These are phyloP conservation scores for Chalciporus piperatus DNA, from an alignment of 768 basidiomycete species.

Conservation along the genomic window DNA sequence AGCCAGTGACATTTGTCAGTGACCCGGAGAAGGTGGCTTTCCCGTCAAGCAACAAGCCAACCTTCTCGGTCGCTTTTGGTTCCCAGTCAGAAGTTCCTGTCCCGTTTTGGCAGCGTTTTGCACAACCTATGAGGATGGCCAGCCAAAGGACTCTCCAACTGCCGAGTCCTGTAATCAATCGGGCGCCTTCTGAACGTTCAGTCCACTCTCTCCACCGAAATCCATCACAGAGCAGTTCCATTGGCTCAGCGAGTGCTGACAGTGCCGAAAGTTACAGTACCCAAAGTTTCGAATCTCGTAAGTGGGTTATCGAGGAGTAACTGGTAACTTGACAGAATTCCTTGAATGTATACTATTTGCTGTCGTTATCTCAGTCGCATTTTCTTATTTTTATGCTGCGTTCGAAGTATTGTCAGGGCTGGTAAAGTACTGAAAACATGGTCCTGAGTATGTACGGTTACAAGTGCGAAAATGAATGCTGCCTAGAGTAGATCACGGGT, in stretches of 20 bases:
- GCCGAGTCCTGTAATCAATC: conserved; percentile 36
- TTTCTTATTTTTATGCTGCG: not conserved
- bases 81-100: conserved; percentile 33
- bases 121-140: conserved; percentile 14
- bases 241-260: conserved; percentile 7
- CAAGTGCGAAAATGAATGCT: not conserved
- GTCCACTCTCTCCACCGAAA: conserved; percentile 22
- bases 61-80: conserved; percentile 44
- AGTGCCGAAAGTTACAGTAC: conserved; percentile 6
- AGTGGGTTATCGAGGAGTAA: conserved; percentile 33
- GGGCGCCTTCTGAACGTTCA: conserved; percentile 28
- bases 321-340: not conserved
- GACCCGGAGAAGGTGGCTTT: conserved; percentile 62
- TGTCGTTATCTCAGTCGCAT: not conserved
- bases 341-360: not conserved
- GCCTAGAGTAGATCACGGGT: not conserved
- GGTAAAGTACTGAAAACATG: conserved; percentile 1
- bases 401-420: not conserved
- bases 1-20: conserved; percentile 23
- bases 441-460: conserved; percentile 7
- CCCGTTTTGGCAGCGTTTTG: conserved; percentile 25
- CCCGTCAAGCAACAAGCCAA: conserved; percentile 53
- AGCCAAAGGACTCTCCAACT: conserved; percentile 8
- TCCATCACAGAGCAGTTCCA: not conserved
- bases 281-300: conserved; percentile 7